Conservation (phyloP, 2,329 filamentous ascomycete species). For the Trichoderma atrobrunneum region DNA sequence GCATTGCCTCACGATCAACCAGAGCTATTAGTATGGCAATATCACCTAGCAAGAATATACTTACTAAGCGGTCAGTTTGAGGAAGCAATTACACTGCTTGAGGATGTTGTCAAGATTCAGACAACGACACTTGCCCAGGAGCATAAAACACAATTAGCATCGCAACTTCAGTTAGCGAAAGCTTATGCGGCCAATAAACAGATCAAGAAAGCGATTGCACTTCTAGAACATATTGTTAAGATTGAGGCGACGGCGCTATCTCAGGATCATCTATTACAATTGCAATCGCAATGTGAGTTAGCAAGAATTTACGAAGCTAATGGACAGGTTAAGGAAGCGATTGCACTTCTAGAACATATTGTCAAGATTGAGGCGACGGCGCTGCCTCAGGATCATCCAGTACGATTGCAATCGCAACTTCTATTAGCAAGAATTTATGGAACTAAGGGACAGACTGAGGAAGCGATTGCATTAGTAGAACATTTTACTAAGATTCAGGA, state of each 20-base stretch:
- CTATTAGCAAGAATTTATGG: neutral
- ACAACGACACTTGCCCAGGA: too few relatives aligned
- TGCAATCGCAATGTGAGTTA: neutral
- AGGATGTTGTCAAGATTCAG: too few relatives aligned
- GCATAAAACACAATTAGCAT: neutral
- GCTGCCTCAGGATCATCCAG: neutral
- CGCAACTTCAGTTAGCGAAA: neutral
- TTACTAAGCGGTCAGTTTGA: accelerated
- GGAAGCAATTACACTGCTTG: too few relatives aligned
- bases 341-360: neutral
- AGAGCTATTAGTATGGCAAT: neutral
- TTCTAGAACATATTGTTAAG: neutral
- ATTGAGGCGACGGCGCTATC: neutral
- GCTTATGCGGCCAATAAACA: neutral
- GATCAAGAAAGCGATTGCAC: neutral
- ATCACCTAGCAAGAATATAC: too few relatives aligned
- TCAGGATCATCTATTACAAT: neutral
- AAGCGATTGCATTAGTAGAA: neutral
- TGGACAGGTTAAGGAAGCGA: neutral
- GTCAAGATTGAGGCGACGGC: neutral
- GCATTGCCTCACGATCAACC: neutral
- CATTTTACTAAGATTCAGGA: neutral
- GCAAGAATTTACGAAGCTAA: neutral
- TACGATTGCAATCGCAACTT: neutral
- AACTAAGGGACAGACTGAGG: neutral